Evolutionary conservation across 768 basidiomycete genomes (phyloP).

Genomic region (Russula sp.): DNA sequence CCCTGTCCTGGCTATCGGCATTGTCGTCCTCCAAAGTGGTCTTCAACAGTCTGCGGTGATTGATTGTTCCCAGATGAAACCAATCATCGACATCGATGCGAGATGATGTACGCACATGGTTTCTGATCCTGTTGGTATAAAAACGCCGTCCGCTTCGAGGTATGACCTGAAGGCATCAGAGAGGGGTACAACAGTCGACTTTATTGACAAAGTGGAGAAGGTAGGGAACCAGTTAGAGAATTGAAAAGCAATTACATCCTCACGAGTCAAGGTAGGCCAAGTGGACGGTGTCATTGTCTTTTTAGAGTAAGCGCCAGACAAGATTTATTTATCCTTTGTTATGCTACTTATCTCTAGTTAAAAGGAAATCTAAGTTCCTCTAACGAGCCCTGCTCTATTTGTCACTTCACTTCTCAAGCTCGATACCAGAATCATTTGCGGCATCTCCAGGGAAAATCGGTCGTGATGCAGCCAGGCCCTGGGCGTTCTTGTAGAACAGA

Average conservation of each 20-base stretch:
- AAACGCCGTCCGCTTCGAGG: slow-evolving; percentile 77
- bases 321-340: neutral
- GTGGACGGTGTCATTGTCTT: slow-evolving; percentile 13
- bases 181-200: slow-evolving; percentile 70
- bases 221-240: slow-evolving; percentile 81
- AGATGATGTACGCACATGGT: slow-evolving; percentile 46
- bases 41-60: slow-evolving; percentile 38
- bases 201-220: slow-evolving; percentile 57
- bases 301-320: neutral
- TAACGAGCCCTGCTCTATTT: slow-evolving; percentile 16
- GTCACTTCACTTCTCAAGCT: slow-evolving; percentile 33
- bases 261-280: slow-evolving; percentile 47
- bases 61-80: neutral
- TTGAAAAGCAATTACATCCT: slow-evolving; percentile 63
- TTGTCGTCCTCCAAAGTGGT: slow-evolving; percentile 50
- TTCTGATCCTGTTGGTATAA: slow-evolving; percentile 77
- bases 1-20: slow-evolving; percentile 33
- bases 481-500: slow-evolving; percentile 84
- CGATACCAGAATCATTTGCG: slow-evolving; percentile 62
- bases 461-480: slow-evolving; percentile 65
- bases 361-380: no score
- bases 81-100: neutral
- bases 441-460: slow-evolving; percentile 55
- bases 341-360: neutral
- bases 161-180: slow-evolving; percentile 58